Percentiles rank a stretch among this genome's conserved stretches.
phyloP scores from a whole-genome alignment of 1,139 yeast species.

The Zhuliangozyma parablackwelliae region DNA sequence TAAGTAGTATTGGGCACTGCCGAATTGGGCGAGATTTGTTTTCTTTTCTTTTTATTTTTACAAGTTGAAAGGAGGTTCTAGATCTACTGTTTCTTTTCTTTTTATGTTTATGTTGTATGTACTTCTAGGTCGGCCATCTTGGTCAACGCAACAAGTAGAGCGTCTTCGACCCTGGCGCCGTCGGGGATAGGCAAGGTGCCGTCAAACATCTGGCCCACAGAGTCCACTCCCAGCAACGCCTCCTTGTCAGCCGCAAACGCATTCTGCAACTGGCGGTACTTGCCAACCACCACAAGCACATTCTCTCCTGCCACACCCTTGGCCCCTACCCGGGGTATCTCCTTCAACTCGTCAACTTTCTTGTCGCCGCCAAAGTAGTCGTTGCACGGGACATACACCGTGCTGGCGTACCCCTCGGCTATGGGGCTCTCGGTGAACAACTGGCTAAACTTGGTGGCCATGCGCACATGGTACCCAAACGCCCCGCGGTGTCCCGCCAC shows the following conservation, averaged over 20 bases:
- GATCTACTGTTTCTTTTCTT: conserved; percentile 1
- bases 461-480: conserved; percentile 74
- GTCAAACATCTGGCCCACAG: conserved; percentile 64
- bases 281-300: conserved; percentile 55
- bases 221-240: conserved; percentile 46
- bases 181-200: conserved; percentile 51
- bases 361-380: conserved; percentile 45
- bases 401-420: conserved; percentile 66
- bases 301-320: conserved; percentile 23
- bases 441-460: conserved; percentile 55
- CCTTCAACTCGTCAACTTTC: conserved; percentile 6
- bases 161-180: conserved; percentile 68
- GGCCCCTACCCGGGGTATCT: conserved; percentile 7
- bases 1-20: no score
- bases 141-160: conserved; percentile 58
- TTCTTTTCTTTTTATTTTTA: not conserved
- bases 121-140: conserved; percentile 16
- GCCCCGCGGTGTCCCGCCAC: conserved; percentile 52
- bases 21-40: conserved; percentile 28
- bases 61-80: not conserved
- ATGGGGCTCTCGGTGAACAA: conserved; percentile 68
- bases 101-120: not conserved
- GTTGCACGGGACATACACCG: conserved; percentile 64
- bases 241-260: conserved; percentile 46
- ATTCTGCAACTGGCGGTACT: conserved; percentile 51